phyloP scores from a whole-genome alignment of 495 filamentous ascomycete species.

The Xylaria curta region DNA sequence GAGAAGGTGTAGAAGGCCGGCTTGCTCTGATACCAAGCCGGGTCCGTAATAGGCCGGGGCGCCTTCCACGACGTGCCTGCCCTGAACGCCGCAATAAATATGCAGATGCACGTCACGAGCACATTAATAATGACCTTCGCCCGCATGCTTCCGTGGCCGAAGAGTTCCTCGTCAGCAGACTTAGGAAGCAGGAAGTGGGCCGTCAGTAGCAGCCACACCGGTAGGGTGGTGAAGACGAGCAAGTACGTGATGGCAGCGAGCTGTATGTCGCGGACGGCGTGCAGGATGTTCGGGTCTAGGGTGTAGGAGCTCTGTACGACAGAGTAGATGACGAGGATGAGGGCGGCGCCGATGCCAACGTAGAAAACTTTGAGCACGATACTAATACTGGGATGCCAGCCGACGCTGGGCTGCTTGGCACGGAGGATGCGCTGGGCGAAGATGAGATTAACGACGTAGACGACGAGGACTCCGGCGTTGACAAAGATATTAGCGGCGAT shows the following conservation, averaged over 20 bases:
- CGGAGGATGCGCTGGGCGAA: constrained; percentile 81
- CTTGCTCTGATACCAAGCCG: constrained; percentile 72
- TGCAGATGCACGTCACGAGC: constrained; percentile 59
- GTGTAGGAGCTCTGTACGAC: constrained; percentile 62
- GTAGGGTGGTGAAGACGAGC: constrained; percentile 73
- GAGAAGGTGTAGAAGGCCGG: constrained; percentile 81
- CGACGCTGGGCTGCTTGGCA: constrained; percentile 71
- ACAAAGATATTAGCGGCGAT: constrained; percentile 81
- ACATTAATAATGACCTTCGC: constrained; percentile 69
- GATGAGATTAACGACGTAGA: constrained; percentile 82
- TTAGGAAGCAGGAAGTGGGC: constrained; percentile 59
- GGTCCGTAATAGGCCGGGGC: constrained; percentile 56
- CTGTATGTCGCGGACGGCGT: constrained; percentile 66
- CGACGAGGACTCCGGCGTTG: constrained; percentile 74
- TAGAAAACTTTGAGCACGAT: constrained; percentile 63
- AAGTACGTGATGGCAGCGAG: constrained; percentile 72
- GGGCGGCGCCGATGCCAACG: constrained; percentile 60
- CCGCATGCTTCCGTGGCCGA: constrained; percentile 70
- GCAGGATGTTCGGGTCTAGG: constrained; percentile 52
- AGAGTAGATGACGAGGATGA: constrained; percentile 74
- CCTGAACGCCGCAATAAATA: constrained; percentile 72
- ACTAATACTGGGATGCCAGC: constrained; percentile 64
- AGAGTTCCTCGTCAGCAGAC: constrained; percentile 62
- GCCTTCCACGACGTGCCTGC: constrained; percentile 62
- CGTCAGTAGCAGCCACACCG: constrained; percentile 67